Evolutionary conservation across 768 basidiomycete genomes (phyloP), one percentile per base, ranked within the genome.

Genomic region (Dentipellis sp.): DNA sequence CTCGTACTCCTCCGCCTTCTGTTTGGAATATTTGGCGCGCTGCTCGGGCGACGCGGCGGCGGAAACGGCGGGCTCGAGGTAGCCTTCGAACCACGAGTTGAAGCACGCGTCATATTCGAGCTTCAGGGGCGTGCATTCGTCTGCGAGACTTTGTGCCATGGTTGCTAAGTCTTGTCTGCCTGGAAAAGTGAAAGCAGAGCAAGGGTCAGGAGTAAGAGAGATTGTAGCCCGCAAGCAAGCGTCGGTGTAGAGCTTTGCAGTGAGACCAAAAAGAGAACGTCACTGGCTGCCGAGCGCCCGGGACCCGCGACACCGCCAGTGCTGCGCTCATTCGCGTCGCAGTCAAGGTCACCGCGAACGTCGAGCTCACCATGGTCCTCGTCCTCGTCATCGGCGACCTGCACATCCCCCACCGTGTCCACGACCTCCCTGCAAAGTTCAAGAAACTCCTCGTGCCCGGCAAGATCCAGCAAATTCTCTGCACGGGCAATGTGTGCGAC

Each of bases 301-400:
- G 40, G 16, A 34, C n/a, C 50, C 34, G 35, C 50, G 9, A 16
- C 10, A 51, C 23, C 29, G 29, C 29, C 1, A 51, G 39, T 16
- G 40, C 23, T n/a, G 29, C 35, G 42, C 22, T 40, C 23, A 9
- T 40, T 12, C 52, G 53, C 21, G 19, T 19, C 40, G 40, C 53
- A 42, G n/a, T 34, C 51, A 9, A 9, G 4, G 51, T 8, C 37
- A 36, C 10, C 16, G 45, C 46, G 17, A 23, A 42, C 52, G 52
- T 46, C 53, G 29, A 22, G 39, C 29, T 45, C 29, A 66, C 64
- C 57, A 92, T 95, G 84, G 88, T 93, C 52, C 87, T 98, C 61
- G 95, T 99, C 42, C 88, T 98, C 56, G 83, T 97, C 65, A 92
- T 98, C 61, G 95, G 95, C 52, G 97, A 99, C 76, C 81, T 98